Evolutionary conservation across 257 asterid species (phyloP).

Genomic region (Solanum peruvianum): DNA sequence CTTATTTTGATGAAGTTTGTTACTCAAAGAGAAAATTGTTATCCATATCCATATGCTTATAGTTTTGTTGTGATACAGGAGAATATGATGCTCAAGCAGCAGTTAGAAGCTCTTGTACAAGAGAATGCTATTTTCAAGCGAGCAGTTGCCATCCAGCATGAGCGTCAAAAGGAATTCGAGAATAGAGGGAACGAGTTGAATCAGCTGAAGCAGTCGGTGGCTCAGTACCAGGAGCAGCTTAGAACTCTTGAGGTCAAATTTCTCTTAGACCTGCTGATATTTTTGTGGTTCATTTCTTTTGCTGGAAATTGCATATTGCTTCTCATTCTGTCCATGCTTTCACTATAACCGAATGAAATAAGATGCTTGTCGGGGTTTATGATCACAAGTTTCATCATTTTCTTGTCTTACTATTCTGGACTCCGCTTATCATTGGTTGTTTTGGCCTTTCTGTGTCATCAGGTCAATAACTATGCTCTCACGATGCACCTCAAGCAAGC

Average conservation of each 20-base stretch:
- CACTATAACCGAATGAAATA: not conserved
- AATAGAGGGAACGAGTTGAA: conserved; percentile 65
- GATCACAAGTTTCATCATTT: not conserved
- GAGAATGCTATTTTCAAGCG: conserved; percentile 72
- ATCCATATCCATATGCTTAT: not conserved
- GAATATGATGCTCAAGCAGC: conserved; percentile 57
- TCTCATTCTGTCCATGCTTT: not conserved
- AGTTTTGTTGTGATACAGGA: conserved; percentile 29
- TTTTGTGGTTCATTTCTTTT: not conserved
- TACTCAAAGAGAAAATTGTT: not conserved
- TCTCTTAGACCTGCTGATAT: not conserved
- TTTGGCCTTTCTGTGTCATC: not conserved
- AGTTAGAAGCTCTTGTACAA: conserved; percentile 55
- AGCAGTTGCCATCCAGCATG: conserved; percentile 81
- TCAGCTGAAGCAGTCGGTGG: conserved; percentile 67
- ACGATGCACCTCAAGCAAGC: conserved; percentile 89
- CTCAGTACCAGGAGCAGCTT: conserved; percentile 86
- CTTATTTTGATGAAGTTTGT: not conserved
- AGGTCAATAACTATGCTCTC: conserved; percentile 67
- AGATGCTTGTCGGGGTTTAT: not conserved
- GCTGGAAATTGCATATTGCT: not conserved
- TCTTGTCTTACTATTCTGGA: not conserved
- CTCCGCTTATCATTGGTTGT: not conserved
- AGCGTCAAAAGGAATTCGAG: conserved; percentile 81
- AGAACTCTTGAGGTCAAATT: conserved; percentile 81